phyloP scores from a whole-genome alignment of 176 grass and related monocot genomes.

The Luzula sylvatica region DNA sequence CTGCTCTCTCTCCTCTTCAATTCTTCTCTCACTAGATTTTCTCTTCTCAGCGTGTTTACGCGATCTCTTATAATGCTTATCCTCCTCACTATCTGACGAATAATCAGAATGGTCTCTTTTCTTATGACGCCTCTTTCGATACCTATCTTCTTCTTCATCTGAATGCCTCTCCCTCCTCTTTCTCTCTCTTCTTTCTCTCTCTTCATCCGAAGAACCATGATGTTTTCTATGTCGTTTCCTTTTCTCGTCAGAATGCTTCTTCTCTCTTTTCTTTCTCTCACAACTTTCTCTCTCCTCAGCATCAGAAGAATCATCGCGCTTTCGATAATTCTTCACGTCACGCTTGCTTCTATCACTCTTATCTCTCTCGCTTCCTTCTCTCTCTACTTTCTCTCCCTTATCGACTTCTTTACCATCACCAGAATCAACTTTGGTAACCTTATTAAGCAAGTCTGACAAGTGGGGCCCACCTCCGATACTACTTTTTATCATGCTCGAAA shows the following conservation, averaged over 20 bases:
- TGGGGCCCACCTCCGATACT: conserved; percentile 17
- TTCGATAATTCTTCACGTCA: conserved; percentile 39
- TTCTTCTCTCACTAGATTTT: conserved; percentile 32
- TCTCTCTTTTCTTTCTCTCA: conserved; percentile 22
- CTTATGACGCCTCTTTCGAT: conserved; percentile 24
- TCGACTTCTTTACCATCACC: conserved; percentile 16
- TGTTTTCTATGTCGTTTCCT: conserved; percentile 21
- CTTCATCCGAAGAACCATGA: conserved; percentile 51
- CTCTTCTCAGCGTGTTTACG: conserved; percentile 25
- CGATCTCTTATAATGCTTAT: conserved; percentile 22
- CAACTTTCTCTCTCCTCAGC: conserved; percentile 6
- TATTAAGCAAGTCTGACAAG: conserved; percentile 18
- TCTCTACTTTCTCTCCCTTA: conserved; percentile 7
- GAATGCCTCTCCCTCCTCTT: background rate
- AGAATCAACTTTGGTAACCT: conserved; percentile 8
- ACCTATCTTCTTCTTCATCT: conserved; percentile 15
- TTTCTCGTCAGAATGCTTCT: conserved; percentile 2
- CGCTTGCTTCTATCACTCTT: background rate
- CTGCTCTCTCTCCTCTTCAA: conserved; percentile 10
- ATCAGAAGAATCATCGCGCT: conserved; percentile 1
- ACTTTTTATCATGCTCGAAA: conserved; percentile 75
- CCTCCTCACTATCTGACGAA: conserved; percentile 29
- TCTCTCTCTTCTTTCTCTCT: conserved; percentile 12
- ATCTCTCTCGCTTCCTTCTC: conserved; percentile 9
- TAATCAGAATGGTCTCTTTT: conserved; percentile 5